Percentiles rank a stretch among this genome's conserved stretches.
phyloP scores from a whole-genome alignment of 2,329 filamentous ascomycete species.

The Apiospora malaysiana region DNA sequence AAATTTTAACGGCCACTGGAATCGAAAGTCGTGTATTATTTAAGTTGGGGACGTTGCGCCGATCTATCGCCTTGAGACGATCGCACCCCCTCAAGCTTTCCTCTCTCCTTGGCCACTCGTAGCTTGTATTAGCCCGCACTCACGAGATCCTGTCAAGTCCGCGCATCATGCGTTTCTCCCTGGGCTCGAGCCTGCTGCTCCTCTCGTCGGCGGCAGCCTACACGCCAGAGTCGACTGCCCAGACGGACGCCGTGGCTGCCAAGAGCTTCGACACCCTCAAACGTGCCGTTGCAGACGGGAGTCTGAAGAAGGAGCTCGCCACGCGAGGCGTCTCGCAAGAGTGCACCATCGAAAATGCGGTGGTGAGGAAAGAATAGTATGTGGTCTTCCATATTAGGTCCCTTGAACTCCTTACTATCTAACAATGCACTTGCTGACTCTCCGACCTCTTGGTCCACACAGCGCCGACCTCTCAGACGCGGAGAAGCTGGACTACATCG shows the following conservation, averaged over 20 bases:
- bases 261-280: constrained; percentile 23
- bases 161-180: neutral
- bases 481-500: constrained; percentile 27
- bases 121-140: neutral
- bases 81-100: neutral
- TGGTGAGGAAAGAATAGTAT: constrained; percentile 25
- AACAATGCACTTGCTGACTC: neutral
- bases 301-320: constrained; percentile 23
- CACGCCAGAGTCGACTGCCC: constrained; percentile 23
- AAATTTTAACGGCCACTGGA: neutral
- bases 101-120: neutral
- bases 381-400: neutral
- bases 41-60: neutral
- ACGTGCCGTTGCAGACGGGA: constrained; percentile 20
- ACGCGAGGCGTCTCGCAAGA: constrained; percentile 22
- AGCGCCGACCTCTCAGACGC: constrained; percentile 23
- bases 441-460: neutral
- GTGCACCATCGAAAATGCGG: constrained; percentile 24
- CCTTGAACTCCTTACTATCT: neutral
- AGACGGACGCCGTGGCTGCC: constrained; percentile 24
- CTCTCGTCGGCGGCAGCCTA: constrained; percentile 21
- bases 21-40: neutral
- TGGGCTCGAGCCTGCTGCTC: neutral
- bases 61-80: neutral
- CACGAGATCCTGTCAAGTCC: neutral